Conservation (phyloP, 2,329 filamentous ascomycete genomes). For the Aspergillus sp. region DNA sequence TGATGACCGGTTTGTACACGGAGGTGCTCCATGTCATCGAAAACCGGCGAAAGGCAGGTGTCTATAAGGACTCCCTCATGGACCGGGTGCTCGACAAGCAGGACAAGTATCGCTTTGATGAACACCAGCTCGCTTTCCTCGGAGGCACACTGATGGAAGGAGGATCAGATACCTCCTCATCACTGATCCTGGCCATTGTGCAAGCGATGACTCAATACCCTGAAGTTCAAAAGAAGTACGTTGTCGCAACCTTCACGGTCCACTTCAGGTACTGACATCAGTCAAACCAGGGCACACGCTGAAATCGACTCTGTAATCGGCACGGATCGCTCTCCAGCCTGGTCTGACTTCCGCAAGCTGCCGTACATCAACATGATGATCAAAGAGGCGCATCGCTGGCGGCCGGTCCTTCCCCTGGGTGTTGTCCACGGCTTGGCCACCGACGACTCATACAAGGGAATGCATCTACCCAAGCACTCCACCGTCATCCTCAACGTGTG, state of each 20-base stretch:
- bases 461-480: constrained; percentile 46
- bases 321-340: constrained; percentile 46
- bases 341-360: constrained; percentile 24
- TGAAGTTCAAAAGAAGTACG: constrained; percentile 20
- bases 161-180: constrained; percentile 40
- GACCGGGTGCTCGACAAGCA: constrained; percentile 41
- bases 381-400: constrained; percentile 58
- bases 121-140: constrained; percentile 42
- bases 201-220: constrained; percentile 15
- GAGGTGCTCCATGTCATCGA: constrained; percentile 35
- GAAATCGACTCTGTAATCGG: constrained; percentile 52
- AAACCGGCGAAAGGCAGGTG: constrained; percentile 26
- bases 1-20: constrained; percentile 43
- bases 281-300: constrained; percentile 34
- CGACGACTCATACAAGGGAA: constrained; percentile 43
- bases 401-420: constrained; percentile 32
- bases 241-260: neutral
- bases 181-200: constrained; percentile 32
- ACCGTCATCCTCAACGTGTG: constrained; percentile 50
- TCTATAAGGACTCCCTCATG: constrained; percentile 33
- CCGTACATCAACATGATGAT: constrained; percentile 50
- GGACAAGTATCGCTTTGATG: constrained; percentile 26
- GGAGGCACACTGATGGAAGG: constrained; percentile 29
- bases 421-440: constrained; percentile 19
- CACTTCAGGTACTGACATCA: neutral